Percentiles rank a stretch among this genome's conserved stretches.
Evolutionary conservation across 305 asterid genomes (phyloP).

Genomic region (Euphrasia arctica): DNA sequence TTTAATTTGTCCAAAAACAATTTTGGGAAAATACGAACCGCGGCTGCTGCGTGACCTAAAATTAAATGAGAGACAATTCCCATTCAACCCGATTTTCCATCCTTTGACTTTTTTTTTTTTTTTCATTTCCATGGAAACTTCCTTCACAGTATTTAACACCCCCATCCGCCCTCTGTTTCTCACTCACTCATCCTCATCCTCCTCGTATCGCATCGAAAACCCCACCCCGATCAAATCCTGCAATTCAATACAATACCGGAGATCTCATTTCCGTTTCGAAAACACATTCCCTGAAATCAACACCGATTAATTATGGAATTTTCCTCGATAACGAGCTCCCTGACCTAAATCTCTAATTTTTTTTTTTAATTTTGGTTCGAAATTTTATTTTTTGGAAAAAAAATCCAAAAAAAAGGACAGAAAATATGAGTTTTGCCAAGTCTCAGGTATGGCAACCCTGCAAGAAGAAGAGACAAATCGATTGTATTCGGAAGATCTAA

Average conservation of each 20-base stretch:
- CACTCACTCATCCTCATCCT: slow-evolving; percentile 20
- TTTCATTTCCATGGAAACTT: not conserved
- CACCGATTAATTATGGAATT: too few relatives aligned
- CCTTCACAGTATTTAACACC: too few relatives aligned
- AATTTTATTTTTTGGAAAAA: not conserved
- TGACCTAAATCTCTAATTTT: not conserved
- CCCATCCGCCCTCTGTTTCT: slow-evolving; percentile 18
- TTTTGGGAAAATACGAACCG: too few relatives aligned
- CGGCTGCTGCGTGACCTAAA: too few relatives aligned
- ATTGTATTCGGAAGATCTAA: slow-evolving; percentile 33
- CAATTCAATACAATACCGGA: too few relatives aligned
- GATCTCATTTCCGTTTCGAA: too few relatives aligned
- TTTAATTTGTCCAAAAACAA: too few relatives aligned
- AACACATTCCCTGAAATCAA: too few relatives aligned
- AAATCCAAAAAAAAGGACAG: slow-evolving; percentile 8
- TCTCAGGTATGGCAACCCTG: slow-evolving; percentile 99
- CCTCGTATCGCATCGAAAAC: slow-evolving; percentile 27
- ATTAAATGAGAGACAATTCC: slow-evolving; percentile 1
- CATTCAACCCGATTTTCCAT: slow-evolving; percentile 8
- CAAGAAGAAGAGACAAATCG: slow-evolving; percentile 77
- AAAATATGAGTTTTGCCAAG: slow-evolving; percentile 61
- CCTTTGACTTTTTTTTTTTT: not conserved
- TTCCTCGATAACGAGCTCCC: too few relatives aligned
- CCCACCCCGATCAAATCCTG: not conserved
- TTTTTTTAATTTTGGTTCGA: not conserved